Evolutionary conservation across 1,284 basidiomycete species (phyloP).

Genomic region (Schizophyllum commune): DNA sequence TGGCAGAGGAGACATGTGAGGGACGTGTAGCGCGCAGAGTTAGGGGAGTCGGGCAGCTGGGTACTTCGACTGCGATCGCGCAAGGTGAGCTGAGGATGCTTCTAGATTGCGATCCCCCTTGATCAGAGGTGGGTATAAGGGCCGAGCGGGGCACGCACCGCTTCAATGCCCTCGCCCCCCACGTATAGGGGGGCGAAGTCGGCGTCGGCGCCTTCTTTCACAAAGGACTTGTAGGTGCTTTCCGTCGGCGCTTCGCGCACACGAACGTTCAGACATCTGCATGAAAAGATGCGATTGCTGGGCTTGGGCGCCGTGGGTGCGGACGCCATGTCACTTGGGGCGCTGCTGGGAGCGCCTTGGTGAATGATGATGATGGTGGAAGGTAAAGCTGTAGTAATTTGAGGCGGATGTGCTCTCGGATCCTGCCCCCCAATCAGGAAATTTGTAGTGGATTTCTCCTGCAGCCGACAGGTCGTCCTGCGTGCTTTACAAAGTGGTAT

Average conservation of each 20-base stretch:
- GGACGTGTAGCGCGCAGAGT: conserved; percentile 50
- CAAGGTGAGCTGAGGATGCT: conserved; percentile 63
- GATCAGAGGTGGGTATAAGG: not conserved
- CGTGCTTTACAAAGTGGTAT: no score
- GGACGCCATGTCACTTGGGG: not conserved
- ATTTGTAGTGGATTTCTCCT: not conserved
- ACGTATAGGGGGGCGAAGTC: conserved; percentile 53
- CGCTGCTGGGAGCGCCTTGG: no score
- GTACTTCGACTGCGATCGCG: conserved; percentile 47
- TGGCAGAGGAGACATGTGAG: conserved; percentile 67
- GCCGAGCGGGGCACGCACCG: conserved; percentile 37
- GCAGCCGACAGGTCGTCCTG: not conserved
- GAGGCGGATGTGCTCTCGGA: not conserved
- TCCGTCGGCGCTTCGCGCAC: conserved; percentile 26
- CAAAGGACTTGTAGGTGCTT: conserved; percentile 13
- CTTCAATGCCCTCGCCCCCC: conserved; percentile 56
- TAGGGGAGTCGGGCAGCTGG: conserved; percentile 35
- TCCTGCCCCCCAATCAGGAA: not conserved
- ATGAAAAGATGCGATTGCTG: conserved; percentile 24
- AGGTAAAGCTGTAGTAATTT: not conserved
- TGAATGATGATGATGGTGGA: not conserved
- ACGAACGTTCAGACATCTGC: conserved; percentile 66
- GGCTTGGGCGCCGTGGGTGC: not conserved
- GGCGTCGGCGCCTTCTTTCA: conserved; percentile 26
- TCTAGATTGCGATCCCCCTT: conserved; percentile 28